Evolutionary conservation across 2,329 filamentous ascomycete species (phyloP).

Genomic region (Alternaria sp.): DNA sequence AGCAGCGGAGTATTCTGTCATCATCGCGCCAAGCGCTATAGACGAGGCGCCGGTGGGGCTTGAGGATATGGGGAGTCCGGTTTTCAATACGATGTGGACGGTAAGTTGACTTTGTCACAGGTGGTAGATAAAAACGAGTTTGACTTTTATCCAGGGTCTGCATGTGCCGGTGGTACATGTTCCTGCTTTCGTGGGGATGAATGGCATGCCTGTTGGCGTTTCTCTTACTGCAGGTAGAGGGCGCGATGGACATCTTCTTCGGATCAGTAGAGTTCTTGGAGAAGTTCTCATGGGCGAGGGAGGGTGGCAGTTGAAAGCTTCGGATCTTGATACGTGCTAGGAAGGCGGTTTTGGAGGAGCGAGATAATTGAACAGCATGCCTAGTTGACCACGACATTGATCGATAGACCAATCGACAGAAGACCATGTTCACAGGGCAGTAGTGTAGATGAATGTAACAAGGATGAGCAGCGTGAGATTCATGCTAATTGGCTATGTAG

Average conservation of each 20-base stretch:
- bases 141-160: neutral
- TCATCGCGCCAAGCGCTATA: neutral
- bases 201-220: neutral
- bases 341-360: fast-evolving
- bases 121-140: neutral
- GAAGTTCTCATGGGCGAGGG: neutral
- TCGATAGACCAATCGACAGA: neutral
- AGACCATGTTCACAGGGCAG: neutral
- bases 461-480: neutral
- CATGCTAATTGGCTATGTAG: neutral
- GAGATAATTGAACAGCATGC: fast-evolving
- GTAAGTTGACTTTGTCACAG: neutral
- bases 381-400: neutral
- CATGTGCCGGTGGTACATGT: neutral
- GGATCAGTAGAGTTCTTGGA: neutral
- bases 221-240: neutral
- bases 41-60: neutral
- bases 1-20: neutral
- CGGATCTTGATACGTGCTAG: neutral
- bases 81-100: neutral
- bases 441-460: neutral
- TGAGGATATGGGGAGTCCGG: neutral
- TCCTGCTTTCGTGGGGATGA: neutral
- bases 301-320: neutral
- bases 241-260: neutral